Percentiles rank a stretch among this genome's conserved stretches.
Evolutionary conservation across 2,329 filamentous ascomycete species (phyloP).

Genomic region (Macroventuria anomochaeta): DNA sequence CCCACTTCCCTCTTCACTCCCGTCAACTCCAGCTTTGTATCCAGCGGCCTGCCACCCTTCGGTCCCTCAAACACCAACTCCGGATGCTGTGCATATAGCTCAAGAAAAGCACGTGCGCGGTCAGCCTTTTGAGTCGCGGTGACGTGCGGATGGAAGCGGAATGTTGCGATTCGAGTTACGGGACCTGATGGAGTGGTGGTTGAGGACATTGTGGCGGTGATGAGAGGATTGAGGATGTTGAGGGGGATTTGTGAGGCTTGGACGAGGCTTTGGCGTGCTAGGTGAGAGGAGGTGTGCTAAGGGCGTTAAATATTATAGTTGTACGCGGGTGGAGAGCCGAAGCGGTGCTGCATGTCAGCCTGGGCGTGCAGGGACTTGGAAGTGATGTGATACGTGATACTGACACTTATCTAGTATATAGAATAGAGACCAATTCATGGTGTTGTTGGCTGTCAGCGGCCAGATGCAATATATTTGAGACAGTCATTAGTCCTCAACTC

Average conservation of each 20-base stretch:
- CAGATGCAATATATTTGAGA: too few species aligned
- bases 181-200: background rate
- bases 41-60: slow-evolving; percentile 28
- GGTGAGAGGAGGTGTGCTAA: too few species aligned
- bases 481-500: too few species aligned
- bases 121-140: slow-evolving; percentile 29
- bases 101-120: slow-evolving; percentile 32
- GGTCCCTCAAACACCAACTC: slow-evolving; percentile 25
- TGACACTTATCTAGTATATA: too few species aligned
- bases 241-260: too few species aligned
- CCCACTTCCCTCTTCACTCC: slow-evolving; percentile 30
- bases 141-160: slow-evolving; percentile 26
- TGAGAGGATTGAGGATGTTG: too few species aligned
- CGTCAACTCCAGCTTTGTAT: slow-evolving; percentile 31
- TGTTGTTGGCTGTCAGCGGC: too few species aligned
- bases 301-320: background rate
- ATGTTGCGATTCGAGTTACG: slow-evolving; percentile 34
- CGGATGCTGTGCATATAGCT: slow-evolving; percentile 27
- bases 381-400: background rate
- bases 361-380: background rate
- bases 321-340: slow-evolving; percentile 4
- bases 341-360: background rate
- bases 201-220: background rate
- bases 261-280: too few species aligned
- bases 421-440: too few species aligned